A percentile compares a stretch with the other conserved stretches of the same genome.
These are phyloP conservation scores for Acanthamoeba polyphaga DNA, from an alignment of 208 protist genomes.

Conservation along the genomic window DNA sequence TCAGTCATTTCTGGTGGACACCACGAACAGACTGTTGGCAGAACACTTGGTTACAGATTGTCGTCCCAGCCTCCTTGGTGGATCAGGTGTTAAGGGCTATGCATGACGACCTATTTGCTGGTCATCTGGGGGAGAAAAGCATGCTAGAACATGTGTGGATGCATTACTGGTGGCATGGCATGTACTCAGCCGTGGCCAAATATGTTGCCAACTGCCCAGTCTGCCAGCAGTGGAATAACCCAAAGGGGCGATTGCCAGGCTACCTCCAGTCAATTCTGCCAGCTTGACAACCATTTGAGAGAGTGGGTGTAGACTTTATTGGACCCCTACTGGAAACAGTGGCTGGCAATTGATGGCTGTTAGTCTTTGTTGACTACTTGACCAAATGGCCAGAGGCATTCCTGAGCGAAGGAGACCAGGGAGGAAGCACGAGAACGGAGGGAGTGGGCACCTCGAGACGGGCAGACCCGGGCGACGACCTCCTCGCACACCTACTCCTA, in stretches of 20 bases:
- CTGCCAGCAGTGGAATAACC: conserved; percentile 15
- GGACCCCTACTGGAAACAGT: conserved; percentile 50
- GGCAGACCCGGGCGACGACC: no score
- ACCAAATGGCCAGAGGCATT: no score
- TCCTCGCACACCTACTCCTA: no score
- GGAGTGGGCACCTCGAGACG: no score
- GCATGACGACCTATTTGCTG: conserved; percentile 6
- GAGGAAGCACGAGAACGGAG: no score
- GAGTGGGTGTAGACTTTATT: conserved; percentile 60
- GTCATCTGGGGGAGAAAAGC: neutral
- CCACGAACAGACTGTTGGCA: neutral
- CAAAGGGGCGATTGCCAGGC: neutral
- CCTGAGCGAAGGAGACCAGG: no score
- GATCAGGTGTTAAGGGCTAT: neutral
- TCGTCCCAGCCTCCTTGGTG: neutral
- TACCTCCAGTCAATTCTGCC: conserved; percentile 9
- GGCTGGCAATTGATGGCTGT: no score
- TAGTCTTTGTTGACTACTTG: no score
- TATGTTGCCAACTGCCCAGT: neutral
- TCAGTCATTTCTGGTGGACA: neutral
- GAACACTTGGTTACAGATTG: neutral
- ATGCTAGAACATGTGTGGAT: neutral
- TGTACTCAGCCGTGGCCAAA: neutral
- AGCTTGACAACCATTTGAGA: neutral
- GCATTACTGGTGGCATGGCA: conserved; percentile 51